phyloP scores from a whole-genome alignment of 768 basidiomycete genomes.

The Lentinula lateritia region DNA sequence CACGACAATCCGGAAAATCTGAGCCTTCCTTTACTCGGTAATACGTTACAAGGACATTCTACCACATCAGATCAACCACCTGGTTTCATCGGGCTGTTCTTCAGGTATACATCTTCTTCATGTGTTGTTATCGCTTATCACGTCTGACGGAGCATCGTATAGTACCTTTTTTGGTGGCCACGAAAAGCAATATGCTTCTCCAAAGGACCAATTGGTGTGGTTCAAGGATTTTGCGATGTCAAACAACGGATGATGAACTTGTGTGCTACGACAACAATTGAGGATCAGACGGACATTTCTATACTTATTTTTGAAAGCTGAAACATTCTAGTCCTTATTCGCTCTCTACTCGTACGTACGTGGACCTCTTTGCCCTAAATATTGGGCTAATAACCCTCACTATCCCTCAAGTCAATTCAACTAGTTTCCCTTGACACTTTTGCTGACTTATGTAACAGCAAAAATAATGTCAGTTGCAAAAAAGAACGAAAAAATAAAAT shows the following conservation, averaged over 20 bases:
- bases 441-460: too few relatives aligned
- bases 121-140: not conserved
- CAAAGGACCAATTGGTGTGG: conserved; percentile 70
- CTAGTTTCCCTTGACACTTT: too few relatives aligned
- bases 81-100: conserved; percentile 59
- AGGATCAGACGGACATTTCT: not conserved
- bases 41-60: not conserved
- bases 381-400: too few relatives aligned
- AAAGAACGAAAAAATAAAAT: too few relatives aligned
- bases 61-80: not conserved
- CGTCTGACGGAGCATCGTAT: not conserved
- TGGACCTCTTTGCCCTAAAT: too few relatives aligned
- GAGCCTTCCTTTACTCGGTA: not conserved
- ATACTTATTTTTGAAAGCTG: too few relatives aligned
- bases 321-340: too few relatives aligned
- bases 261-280: not conserved
- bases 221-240: conserved; percentile 64
- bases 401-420: too few relatives aligned
- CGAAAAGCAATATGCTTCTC: conserved; percentile 58
- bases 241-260: conserved; percentile 19
- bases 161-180: conserved; percentile 83
- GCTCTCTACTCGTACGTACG: too few relatives aligned
- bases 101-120: conserved; percentile 46
- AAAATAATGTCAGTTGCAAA: too few relatives aligned
- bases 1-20: not conserved